A percentile compares a stretch with the other conserved stretches of the same genome.
Evolutionary conservation across 495 filamentous ascomycete genomes (phyloP).

Genomic region (Aspergillus avenaceus): DNA sequence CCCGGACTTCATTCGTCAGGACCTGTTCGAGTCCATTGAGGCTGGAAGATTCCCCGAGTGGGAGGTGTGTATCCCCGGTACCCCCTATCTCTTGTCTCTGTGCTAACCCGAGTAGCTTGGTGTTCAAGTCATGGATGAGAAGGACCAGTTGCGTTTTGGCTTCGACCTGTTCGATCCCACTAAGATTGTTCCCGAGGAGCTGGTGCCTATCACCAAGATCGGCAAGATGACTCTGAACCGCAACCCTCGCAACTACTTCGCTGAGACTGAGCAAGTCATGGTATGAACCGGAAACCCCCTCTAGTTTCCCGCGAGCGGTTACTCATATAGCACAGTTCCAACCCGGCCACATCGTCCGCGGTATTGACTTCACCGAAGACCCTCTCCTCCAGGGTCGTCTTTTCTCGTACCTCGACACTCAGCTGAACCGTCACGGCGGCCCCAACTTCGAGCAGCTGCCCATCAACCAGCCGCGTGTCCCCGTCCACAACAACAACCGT

Average conservation of each 20-base stretch:
- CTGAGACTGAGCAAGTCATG: constrained; percentile 72
- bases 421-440: constrained; percentile 65
- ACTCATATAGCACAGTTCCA: constrained; percentile 57
- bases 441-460: constrained; percentile 76
- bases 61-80: constrained; percentile 43
- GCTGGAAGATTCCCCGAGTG: constrained; percentile 63
- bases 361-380: constrained; percentile 70
- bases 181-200: constrained; percentile 70
- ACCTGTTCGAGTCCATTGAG: constrained; percentile 67
- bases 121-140: constrained; percentile 73
- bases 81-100: background rate
- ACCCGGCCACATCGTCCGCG: constrained; percentile 59
- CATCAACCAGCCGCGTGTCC: constrained; percentile 61
- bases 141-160: constrained; percentile 58
- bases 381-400: constrained; percentile 70
- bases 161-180: constrained; percentile 74
- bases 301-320: background rate
- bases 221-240: constrained; percentile 66
- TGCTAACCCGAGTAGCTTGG: constrained; percentile 37
- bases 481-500: constrained; percentile 72
- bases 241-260: constrained; percentile 75
- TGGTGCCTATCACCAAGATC: constrained; percentile 60
- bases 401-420: constrained; percentile 74
- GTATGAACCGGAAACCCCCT: constrained; percentile 28
- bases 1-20: constrained; percentile 64